Evolutionary conservation across 495 filamentous ascomycete species (phyloP).

Genomic region (Neurospora africana): DNA sequence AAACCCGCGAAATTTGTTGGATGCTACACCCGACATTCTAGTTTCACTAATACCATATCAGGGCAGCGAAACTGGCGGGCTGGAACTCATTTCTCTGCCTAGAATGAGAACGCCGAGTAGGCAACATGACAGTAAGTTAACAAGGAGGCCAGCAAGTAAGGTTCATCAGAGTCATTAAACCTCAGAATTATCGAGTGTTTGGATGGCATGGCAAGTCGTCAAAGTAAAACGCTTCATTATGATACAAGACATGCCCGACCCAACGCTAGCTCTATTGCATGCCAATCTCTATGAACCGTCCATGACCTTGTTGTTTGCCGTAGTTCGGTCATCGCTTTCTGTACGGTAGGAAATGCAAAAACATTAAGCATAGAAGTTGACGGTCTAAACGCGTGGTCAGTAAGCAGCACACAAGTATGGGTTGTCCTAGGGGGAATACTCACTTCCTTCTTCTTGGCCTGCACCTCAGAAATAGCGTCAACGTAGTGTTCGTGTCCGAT

Average conservation of each 20-base stretch:
- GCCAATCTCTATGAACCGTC: constrained; percentile 6
- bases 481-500: constrained; percentile 98
- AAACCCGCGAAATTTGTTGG: neutral
- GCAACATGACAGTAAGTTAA: neutral
- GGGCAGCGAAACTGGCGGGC: neutral
- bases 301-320: neutral
- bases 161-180: neutral
- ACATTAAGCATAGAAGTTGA: constrained; percentile 52
- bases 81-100: neutral
- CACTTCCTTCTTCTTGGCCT: constrained; percentile 93
- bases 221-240: constrained; percentile 2
- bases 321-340: neutral
- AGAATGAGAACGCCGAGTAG: neutral
- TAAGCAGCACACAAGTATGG: neutral
- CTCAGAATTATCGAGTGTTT: neutral
- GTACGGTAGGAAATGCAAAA: neutral
- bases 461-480: constrained; percentile 94
- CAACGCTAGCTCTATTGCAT: constrained; percentile 6
- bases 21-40: neutral
- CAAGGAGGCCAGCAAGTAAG: neutral
- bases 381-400: constrained; percentile 35
- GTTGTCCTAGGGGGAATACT: constrained; percentile 17
- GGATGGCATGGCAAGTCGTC: neutral
- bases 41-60: neutral
- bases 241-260: constrained; percentile 2